Evolutionary conservation across 495 filamentous ascomycete genomes (phyloP), one percentile per base, ranked within the genome.

Genomic region (Penicillium chermesinum): DNA sequence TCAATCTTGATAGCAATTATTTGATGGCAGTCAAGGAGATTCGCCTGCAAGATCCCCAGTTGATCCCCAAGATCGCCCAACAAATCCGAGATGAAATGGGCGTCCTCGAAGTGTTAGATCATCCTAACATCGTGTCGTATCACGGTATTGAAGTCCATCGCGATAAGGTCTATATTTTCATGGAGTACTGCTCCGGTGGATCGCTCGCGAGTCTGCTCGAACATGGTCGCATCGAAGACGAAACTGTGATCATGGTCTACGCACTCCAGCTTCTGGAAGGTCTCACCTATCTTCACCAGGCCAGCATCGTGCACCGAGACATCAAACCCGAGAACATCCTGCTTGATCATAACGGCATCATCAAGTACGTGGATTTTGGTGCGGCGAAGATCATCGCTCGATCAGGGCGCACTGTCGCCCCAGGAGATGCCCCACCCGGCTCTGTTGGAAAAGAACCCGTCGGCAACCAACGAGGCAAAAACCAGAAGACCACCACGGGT

Each of bases 11-110:
- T 66, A 89, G 89, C 38, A 93, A 91, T 39, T 88, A 91, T 58
- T 73, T 96, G 43, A 97, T 98, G 93, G 93, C 93, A 13, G 94
- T 98, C 34, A 98, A 98, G 66, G 93, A 98, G 66, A 98, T 97
- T 52, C 86, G 93, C 30, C 74, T 98, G 32, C 94, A 98, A 64
- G 93, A 98, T 68, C 94, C 93, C 19, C 89, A 96, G 56, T 74
- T 95, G 56, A 95, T 97, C 50, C 93, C 93, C 16, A 89, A 83
- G 53, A 91, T 98, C 55, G 90, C 91, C 5, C 79, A 81, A 21
- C 90, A 96, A 58, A 97, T 98, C 62, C 83, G 88, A 30, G 93
- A 98, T 60, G 93, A 98, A 64, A 96, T 97, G 91, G 84, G 84
- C 38, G 93, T 98, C 15, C 75, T 98, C 12, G 91, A 96, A 67